Evolutionary conservation across 352 stramenopile genomes (phyloP), one percentile per base, ranked within the genome.

Genomic region (Pythium rishiriense): DNA sequence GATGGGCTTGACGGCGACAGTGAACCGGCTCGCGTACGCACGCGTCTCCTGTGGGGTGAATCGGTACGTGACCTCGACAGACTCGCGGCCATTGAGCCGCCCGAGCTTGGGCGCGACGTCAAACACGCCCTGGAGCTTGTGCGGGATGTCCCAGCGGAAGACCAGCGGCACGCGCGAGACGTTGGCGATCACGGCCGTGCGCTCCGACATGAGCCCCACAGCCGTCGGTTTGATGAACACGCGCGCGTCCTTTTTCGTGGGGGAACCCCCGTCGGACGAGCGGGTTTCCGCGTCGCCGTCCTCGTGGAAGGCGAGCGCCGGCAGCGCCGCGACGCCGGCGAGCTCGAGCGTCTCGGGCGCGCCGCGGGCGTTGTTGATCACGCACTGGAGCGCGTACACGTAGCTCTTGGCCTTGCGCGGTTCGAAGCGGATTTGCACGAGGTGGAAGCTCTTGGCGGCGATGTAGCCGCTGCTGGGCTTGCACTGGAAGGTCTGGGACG

Each of bases 141-240:
- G 55, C 28, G 89, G 87, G 3, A 97, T 47, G 7, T 90, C 75
- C 75, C 81, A 94, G n/a, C 77, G 75, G 66, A 86, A 97, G 35
- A 96, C 84, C 11, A 97, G 79, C 17, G 91, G 91, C 41, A 98
- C 79, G 4, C 91, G 81, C 29, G 89, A 96, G 11, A 61, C 71
- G 61, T 98, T 98, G 3, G 81, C 48, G 24, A 97, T 64, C 19
- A 76, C 60, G 19, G 97, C 69, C 0, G 71, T 64, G 1, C 79
- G 73, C 8, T 71, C 47, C 4, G 87, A 93, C 21, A 74, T 47
- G 17, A 98, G 69, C 15, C 89, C 88, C 7, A 97, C 56, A 6
- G 82, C 81, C 0, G 90, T 97, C 0, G 91, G 89, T 55, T 95
- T 94, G 49, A 98, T 73, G 55, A 86, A 96, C 1, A 97, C 50